phyloP scores from a whole-genome alignment of 2,329 filamentous ascomycete species.

The Chaetothyriales sp. region DNA sequence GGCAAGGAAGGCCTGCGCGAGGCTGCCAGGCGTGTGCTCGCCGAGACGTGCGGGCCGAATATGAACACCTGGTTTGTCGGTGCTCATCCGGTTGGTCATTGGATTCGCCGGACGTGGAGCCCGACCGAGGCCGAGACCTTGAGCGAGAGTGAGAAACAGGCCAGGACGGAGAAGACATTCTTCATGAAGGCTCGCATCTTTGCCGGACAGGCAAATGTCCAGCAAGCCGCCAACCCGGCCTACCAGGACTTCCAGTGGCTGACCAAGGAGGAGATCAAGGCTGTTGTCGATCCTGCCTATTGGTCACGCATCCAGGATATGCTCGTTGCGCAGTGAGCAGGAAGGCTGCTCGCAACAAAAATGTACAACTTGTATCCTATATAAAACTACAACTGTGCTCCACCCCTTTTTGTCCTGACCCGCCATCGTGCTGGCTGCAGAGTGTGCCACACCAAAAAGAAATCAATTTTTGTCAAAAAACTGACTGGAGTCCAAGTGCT shows the following conservation, averaged over 20 bases:
- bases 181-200: conserved; percentile 95
- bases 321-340: conserved; percentile 55
- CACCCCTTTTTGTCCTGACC: not conserved
- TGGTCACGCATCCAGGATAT: conserved; percentile 66
- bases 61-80: conserved; percentile 99
- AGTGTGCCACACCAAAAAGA: too few species aligned
- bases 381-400: not conserved
- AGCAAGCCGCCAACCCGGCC: conserved; percentile 48
- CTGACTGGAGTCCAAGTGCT: not conserved
- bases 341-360: not conserved
- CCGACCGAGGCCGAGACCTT: conserved; percentile 8
- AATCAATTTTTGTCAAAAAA: not conserved
- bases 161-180: conserved; percentile 55
- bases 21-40: conserved; percentile 67
- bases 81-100: conserved; percentile 72
- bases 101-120: conserved; percentile 43
- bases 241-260: conserved; percentile 89
- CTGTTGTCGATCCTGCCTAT: conserved; percentile 51
- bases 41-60: conserved; percentile 67
- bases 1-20: conserved; percentile 34
- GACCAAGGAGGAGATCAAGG: conserved; percentile 69
- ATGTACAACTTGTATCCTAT: not conserved
- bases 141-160: conserved; percentile 1
- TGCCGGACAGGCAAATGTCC: conserved; percentile 79
- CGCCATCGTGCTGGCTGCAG: not conserved